A percentile compares a stretch with the other conserved stretches of the same genome.
These are phyloP conservation scores for Fraxinus dipetala DNA, from an alignment of 305 asterid genomes.

Conservation along the genomic window DNA sequence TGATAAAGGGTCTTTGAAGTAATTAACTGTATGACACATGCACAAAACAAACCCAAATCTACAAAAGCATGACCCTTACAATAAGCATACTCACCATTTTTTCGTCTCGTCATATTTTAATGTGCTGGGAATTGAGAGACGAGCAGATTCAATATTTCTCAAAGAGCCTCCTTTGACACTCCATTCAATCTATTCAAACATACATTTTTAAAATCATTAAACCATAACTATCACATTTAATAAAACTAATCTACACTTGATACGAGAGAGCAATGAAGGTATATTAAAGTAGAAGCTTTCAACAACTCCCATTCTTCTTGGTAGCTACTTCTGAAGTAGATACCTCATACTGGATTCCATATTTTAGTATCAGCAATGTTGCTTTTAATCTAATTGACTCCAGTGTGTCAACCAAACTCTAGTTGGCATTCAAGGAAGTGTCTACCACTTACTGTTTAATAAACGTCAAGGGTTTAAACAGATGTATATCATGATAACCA, in stretches of 20 bases:
- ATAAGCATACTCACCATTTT: conserved; percentile 59
- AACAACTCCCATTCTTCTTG: neutral
- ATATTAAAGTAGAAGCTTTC: neutral
- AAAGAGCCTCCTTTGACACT: conserved; percentile 84
- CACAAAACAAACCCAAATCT: conserved; percentile 12
- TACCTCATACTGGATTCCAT: neutral
- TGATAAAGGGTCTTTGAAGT: conserved; percentile 3
- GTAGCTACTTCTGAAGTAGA: conserved; percentile 3
- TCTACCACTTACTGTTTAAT: conserved; percentile 8
- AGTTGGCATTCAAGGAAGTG: neutral
- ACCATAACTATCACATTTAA: conserved; percentile 5
- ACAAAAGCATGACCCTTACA: conserved; percentile 5
- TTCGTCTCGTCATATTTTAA: conserved; percentile 68
- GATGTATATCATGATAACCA: conserved; percentile 3
- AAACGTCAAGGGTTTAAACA: neutral
- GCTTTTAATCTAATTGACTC: neutral
- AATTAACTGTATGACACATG: conserved; percentile 15
- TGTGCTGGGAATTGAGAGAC: conserved; percentile 87
- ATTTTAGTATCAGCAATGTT: neutral
- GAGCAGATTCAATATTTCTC: conserved; percentile 87
- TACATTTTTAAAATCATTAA: conserved; percentile 11
- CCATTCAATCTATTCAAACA: conserved; percentile 75
- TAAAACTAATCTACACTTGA: conserved; percentile 10
- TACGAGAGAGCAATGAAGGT: neutral
- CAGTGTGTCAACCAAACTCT: neutral